Base-by-base conservation (phyloP, 495 filamentous ascomycete genomes). In the Penicillium simplicissimum region DNA sequence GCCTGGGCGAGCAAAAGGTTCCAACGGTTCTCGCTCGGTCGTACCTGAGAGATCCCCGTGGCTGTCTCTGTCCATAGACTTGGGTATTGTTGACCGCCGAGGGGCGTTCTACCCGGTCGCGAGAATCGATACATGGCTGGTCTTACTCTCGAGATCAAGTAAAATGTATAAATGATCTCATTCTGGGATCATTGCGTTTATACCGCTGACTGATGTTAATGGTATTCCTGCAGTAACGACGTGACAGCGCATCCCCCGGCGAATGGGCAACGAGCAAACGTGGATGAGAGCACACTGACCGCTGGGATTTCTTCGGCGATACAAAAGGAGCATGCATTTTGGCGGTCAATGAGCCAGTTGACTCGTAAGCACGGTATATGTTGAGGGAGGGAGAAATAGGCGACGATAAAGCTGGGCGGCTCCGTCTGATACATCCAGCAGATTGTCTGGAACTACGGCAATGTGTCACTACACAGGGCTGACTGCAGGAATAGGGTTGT, bases 1-100 rank as follows among this genome's bases (percentile, higher is more conserved):
- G 11, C 38, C 17, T 36, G 28, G 28, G 28, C 38, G 15, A 25
- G 21, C 7, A 4, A 8, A n/a, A 48, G 36, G 52, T 52, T 40
- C 48, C 42, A 51, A 49, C 52, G 33, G 40, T 19, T 23, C 42
- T 45, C 42, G 28, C 6, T 0, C 28, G 23, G 23, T 25, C 28
- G 59, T 61, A 33, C 33, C 59, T 54, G 51, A 34, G 51, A 37
- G n/a, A 11, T 11, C 17, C n/a, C 15, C 14, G 28, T 17, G 9
- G 28, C 34, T 14, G 53, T 42, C 19, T 45, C 9, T 45, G 42
- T n/a, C 42, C 42, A 9, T 42, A 19, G n/a, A 19, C 42, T 21
- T 45, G 42, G 19, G 33, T n/a, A 14, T 13, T 8, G n/a, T 31
- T 49, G 45, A 25, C 21, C 11, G 23, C 21, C 11, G 45, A 49